These are phyloP conservation scores for Cutaneotrichosporon sp. DNA, from an alignment of 1,284 basidiomycete species.

Conservation along the genomic window DNA sequence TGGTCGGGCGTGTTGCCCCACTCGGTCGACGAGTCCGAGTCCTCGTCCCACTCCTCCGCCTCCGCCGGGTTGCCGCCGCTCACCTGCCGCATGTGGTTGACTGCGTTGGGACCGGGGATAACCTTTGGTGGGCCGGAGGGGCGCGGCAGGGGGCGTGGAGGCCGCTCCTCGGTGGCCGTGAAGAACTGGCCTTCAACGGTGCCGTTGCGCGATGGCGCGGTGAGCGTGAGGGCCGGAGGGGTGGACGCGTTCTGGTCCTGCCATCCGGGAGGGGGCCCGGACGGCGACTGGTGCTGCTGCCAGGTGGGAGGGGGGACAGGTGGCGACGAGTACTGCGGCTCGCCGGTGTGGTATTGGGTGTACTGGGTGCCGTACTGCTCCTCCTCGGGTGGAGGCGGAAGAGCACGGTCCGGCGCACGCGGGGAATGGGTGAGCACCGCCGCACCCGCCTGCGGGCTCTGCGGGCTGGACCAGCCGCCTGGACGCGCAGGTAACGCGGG, in stretches of 20 bases:
- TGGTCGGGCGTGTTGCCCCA: not conserved
- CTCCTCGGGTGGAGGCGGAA: slow-evolving; percentile 19
- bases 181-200: not conserved
- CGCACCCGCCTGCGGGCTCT: not conserved
- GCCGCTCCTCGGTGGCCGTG: not conserved
- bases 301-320: not conserved
- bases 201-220: not conserved
- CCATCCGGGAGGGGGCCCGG: slow-evolving; percentile 1
- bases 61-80: not conserved
- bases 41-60: not conserved
- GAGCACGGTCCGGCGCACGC: not conserved
- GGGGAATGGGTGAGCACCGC: not conserved
- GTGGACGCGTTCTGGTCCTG: not conserved
- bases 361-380: not conserved
- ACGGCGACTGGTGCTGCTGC: not conserved
- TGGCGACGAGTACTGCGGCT: no score
- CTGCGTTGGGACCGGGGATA: not conserved
- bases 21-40: not conserved
- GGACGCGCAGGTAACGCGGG: not conserved
- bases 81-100: not conserved
- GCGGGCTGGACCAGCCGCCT: not conserved
- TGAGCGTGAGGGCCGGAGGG: not conserved
- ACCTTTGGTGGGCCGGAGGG: not conserved
- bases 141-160: not conserved
- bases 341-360: not conserved